Evolutionary conservation across 139 green algal genomes (phyloP).

Genomic region (Ulvella scutata): DNA sequence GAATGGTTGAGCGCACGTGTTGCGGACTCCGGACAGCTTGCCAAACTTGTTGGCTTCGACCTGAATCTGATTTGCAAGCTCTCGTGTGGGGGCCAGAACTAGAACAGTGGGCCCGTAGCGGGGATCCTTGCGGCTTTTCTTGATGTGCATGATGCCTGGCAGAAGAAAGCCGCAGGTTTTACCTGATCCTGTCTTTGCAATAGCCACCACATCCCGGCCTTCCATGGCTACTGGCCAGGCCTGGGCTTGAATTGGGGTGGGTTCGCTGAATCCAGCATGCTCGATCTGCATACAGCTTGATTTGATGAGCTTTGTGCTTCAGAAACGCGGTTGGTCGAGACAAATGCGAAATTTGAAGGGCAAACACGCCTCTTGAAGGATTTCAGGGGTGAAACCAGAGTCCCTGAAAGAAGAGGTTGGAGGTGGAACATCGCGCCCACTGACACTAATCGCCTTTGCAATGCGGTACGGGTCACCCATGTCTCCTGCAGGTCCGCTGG

Average conservation of each 20-base stretch:
- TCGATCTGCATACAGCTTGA: slow-evolving; percentile 26
- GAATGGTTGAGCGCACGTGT: slow-evolving; percentile 46
- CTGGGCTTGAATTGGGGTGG: slow-evolving; percentile 74
- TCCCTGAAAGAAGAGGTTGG: slow-evolving; percentile 39
- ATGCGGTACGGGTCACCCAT: not conserved
- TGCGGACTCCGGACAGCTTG: slow-evolving; percentile 46
- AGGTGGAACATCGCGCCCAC: not conserved
- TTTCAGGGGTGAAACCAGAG: slow-evolving; percentile 43
- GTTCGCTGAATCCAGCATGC: slow-evolving; percentile 54
- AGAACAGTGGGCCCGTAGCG: slow-evolving; percentile 57
- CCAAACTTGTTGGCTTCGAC: slow-evolving; percentile 86
- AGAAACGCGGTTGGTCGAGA: not conserved
- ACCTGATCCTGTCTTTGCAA: slow-evolving; percentile 75
- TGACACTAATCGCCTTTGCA: slow-evolving; percentile 6
- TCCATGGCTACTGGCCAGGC: slow-evolving; percentile 65
- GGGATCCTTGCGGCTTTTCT: slow-evolving; percentile 34
- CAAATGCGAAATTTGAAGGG: not conserved
- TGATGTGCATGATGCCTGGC: slow-evolving; percentile 69
- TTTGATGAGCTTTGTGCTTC: not conserved
- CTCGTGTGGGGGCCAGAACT: slow-evolving; percentile 79
- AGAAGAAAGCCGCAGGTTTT: slow-evolving; percentile 77
- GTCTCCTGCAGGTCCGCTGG: not conserved
- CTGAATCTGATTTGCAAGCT: slow-evolving; percentile 89
- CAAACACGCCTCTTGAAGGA: slow-evolving; percentile 51
- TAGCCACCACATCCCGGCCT: slow-evolving; percentile 64